Evolutionary conservation across 768 basidiomycete genomes (phyloP), one percentile per base, ranked within the genome.

Genomic region (Boletus rubropictus): DNA sequence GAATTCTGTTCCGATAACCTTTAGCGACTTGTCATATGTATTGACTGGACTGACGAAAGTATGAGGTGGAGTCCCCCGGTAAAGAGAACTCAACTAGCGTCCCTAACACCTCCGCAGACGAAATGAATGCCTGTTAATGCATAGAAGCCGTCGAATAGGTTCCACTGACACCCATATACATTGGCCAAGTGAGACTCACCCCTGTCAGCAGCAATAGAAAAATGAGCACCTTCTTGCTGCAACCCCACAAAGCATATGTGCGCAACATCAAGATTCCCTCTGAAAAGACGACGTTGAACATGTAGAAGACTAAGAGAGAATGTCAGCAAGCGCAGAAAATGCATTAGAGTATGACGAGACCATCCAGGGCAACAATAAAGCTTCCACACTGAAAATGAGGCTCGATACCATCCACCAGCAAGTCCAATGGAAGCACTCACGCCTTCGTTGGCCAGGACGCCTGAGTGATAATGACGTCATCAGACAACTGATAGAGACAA

Each of bases 191-290:
- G 5, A 9, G 31, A 31, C 56, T 48, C 6, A 53, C 59, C 29
- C 1, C 61, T 3, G 45, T 52, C 38, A 61, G 28, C 27, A 44
- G n/a, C 18, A 58, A 31, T 18, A 63, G 49, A 12, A 54, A 35
- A n/a, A 41, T 1, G 0, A 63, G 49, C 1, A 63, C 39, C 10
- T 20, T 53, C 44, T 28, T 48, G 22, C 28, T 60, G 20, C 50
- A 49, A 42, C 44, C 49, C 52, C 60, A 61, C 38, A 61, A 29
- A 21, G 60, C 55, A n/a, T 53, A 61, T n/a, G 61, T 63, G 31
- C 60, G 61, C 1, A 63, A 25, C n/a, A 60, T 50, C 38, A 61
- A 50, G 14, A 58, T 48, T 5, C 38, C 55, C 44, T 53, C 51
- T 0, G 55, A 24, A 14, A 46, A 40, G n/a, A 54, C 8, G 14